Evolutionary conservation across 2,329 filamentous ascomycete species (phyloP).

Genomic region (Colletotrichum coccodes): DNA sequence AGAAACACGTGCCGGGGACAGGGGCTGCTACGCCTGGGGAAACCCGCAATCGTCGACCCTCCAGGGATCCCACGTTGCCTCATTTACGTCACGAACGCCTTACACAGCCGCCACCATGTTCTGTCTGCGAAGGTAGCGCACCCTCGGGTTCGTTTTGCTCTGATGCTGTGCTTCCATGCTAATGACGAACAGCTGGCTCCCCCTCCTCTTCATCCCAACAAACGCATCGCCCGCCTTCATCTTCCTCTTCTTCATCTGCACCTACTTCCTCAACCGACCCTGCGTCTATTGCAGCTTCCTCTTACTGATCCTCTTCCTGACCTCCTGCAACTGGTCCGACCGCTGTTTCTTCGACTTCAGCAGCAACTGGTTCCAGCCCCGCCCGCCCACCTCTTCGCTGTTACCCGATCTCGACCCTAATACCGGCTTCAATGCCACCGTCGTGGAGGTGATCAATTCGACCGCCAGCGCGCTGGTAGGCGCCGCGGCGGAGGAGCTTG

Average conservation of each 20-base stretch:
- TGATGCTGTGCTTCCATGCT: slow-evolving; percentile 21
- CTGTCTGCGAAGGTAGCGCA: slow-evolving; percentile 66
- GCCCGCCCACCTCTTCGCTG: slow-evolving; percentile 55
- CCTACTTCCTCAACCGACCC: slow-evolving; percentile 94
- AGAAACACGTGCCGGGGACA: neutral
- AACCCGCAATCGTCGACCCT: neutral
- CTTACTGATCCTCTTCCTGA: slow-evolving; percentile 92
- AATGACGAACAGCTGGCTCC: slow-evolving; percentile 73
- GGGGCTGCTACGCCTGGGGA: neutral
- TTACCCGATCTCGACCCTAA: slow-evolving; percentile 38
- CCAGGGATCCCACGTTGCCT: slow-evolving; percentile 2
- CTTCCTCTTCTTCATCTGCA: slow-evolving; percentile 89
- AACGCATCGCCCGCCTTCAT: slow-evolving; percentile 88
- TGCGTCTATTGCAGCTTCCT: slow-evolving; percentile 98
- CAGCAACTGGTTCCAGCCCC: slow-evolving; percentile 94
- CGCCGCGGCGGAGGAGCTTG: slow-evolving; percentile 72
- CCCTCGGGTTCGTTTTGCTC: neutral
- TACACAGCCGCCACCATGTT: slow-evolving; percentile 58
- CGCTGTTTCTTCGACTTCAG: slow-evolving; percentile 93
- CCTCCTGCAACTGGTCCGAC: slow-evolving; percentile 89
- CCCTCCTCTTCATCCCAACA: slow-evolving; percentile 87
- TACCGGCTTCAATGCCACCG: slow-evolving; percentile 57
- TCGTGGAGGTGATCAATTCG: slow-evolving; percentile 70
- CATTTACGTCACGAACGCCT: slow-evolving; percentile 2
- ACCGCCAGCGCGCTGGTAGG: slow-evolving; percentile 76